Evolutionary conservation across 2,329 filamentous ascomycete species (phyloP).

Genomic region (Penicillium corylophilum): DNA sequence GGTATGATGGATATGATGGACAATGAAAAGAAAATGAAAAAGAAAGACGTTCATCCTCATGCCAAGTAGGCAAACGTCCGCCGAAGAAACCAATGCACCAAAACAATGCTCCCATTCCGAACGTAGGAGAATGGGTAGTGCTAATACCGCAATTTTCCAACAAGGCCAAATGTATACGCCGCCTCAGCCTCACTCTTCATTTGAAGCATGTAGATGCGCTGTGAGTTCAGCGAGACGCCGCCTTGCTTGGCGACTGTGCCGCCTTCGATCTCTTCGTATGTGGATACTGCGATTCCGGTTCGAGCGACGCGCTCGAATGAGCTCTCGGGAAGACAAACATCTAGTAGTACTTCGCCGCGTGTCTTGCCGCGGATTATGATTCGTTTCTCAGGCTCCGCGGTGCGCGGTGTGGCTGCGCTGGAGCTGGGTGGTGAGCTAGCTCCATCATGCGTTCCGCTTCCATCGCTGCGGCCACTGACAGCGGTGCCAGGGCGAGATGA

Average conservation of each 20-base stretch:
- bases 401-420: slow-evolving; percentile 38
- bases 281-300: slow-evolving; percentile 82
- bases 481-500: slow-evolving; percentile 34
- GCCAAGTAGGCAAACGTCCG: slow-evolving; percentile 1
- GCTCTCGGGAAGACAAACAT: slow-evolving; percentile 79
- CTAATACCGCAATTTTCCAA: slow-evolving; percentile 53
- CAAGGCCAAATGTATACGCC: slow-evolving; percentile 55
- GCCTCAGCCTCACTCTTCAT: slow-evolving; percentile 56
- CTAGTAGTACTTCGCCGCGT: slow-evolving; percentile 66
- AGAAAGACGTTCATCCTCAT: not conserved
- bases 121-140: not conserved
- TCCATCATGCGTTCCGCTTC: slow-evolving; percentile 26
- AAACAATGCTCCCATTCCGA: slow-evolving; percentile 5
- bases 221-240: slow-evolving; percentile 59
- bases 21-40: slow-evolving; percentile 4
- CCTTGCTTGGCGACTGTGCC: slow-evolving; percentile 56
- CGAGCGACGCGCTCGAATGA: slow-evolving; percentile 82
- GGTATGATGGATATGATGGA: not conserved
- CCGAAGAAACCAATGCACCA: slow-evolving; percentile 9
- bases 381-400: slow-evolving; percentile 74
- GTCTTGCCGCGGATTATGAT: slow-evolving; percentile 74
- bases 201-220: slow-evolving; percentile 65
- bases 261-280: slow-evolving; percentile 75
- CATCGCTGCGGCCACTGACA: slow-evolving; percentile 53
- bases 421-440: slow-evolving; percentile 26